A percentile compares a stretch with the other conserved stretches of the same genome.
Conservation (phyloP, 768 basidiomycete genomes). For the Leccinum disarticulatum region DNA sequence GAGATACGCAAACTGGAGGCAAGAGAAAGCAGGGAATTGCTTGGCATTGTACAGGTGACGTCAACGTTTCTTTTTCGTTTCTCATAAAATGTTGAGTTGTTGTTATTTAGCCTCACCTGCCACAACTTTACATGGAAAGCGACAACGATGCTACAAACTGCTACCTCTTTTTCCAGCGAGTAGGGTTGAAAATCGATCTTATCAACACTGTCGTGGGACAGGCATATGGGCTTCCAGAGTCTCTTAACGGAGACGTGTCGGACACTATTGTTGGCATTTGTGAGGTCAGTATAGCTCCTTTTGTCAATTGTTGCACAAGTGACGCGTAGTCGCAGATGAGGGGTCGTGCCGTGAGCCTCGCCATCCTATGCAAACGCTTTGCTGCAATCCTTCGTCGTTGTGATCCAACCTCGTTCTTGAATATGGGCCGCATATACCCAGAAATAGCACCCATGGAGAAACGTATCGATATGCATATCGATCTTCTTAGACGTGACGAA, state of each 20-base stretch:
- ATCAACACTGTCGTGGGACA: slow-evolving; percentile 82
- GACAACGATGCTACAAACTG: slow-evolving; percentile 88
- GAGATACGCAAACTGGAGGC: slow-evolving; percentile 87
- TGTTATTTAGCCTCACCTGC: slow-evolving; percentile 74
- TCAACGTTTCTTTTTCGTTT: background rate
- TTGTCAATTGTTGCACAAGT: background rate
- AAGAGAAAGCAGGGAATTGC: slow-evolving; percentile 73
- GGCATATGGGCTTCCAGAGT: slow-evolving; percentile 80
- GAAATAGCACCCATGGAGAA: slow-evolving; percentile 90
- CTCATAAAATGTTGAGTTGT: slow-evolving; percentile 4
- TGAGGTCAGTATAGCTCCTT: slow-evolving; percentile 54
- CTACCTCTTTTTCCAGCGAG: slow-evolving; percentile 89
- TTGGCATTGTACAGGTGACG: slow-evolving; percentile 77
- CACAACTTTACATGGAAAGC: slow-evolving; percentile 84
- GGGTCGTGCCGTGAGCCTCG: slow-evolving; percentile 75
- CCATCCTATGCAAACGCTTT: slow-evolving; percentile 87
- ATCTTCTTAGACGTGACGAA: slow-evolving; percentile 80
- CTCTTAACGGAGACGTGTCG: slow-evolving; percentile 77
- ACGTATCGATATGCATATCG: slow-evolving; percentile 89
- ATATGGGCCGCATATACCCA: slow-evolving; percentile 75
- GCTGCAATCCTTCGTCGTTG: slow-evolving; percentile 78
- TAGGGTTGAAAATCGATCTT: slow-evolving; percentile 84
- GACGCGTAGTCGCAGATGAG: slow-evolving; percentile 57
- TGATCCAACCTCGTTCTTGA: slow-evolving; percentile 83
- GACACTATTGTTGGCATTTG: slow-evolving; percentile 92